Evolutionary conservation across 805 yeast genomes (phyloP).

Genomic region (Candida qinlingensis): DNA sequence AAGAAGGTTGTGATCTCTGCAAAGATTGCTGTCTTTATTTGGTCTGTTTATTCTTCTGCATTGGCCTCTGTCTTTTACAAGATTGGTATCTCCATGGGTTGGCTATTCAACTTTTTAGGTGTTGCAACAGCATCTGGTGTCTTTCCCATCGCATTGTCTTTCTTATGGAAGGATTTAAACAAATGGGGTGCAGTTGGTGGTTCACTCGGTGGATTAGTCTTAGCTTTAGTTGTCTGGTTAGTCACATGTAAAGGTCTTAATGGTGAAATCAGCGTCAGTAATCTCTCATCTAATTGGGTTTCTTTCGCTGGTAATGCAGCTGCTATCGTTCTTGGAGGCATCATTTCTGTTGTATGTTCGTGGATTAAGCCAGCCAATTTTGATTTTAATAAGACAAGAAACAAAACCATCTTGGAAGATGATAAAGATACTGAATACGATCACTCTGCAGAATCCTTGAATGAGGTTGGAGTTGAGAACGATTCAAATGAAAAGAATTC

Average conservation of each 20-base stretch:
- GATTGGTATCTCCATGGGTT: constrained; percentile 32
- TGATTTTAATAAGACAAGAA: constrained; percentile 32
- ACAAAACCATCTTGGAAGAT: constrained; percentile 27
- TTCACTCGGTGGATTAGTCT: constrained; percentile 31
- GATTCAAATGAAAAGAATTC: not conserved
- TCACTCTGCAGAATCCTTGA: not conserved
- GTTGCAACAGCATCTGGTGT: constrained; percentile 38
- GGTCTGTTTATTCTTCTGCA: constrained; percentile 32
- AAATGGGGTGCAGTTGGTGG: constrained; percentile 34
- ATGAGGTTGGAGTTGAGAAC: constrained; percentile 1
- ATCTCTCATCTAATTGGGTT: constrained; percentile 33
- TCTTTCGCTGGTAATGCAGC: constrained; percentile 37
- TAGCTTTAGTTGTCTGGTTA: constrained; percentile 35
- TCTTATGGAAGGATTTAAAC: constrained; percentile 35
- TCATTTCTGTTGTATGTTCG: constrained; percentile 28
- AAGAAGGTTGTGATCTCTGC: constrained; percentile 36
- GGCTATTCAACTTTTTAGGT: constrained; percentile 38
- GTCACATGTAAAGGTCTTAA: constrained; percentile 30
- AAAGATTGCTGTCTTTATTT: constrained; percentile 36
- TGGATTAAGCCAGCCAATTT: constrained; percentile 36
- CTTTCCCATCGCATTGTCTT: constrained; percentile 32
- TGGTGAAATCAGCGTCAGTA: constrained; percentile 32
- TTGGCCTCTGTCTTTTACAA: constrained; percentile 33
- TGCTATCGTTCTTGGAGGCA: constrained; percentile 33
- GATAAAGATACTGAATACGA: constrained; percentile 6